Percentiles rank a stretch among this genome's conserved stretches.
These are phyloP conservation scores for Candida sojae DNA, from an alignment of 1,139 yeast genomes.

Conservation along the genomic window DNA sequence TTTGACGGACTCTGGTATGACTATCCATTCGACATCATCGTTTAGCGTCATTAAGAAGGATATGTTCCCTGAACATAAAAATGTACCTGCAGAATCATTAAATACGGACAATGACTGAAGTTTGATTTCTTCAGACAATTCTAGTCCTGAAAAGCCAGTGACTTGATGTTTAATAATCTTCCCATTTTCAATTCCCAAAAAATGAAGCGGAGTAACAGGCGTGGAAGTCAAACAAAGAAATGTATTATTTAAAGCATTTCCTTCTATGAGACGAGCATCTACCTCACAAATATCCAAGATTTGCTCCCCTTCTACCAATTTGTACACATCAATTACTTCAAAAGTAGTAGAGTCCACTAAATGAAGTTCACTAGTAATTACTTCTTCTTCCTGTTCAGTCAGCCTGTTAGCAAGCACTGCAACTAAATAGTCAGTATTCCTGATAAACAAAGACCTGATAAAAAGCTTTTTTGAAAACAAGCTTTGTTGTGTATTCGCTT, in stretches of 20 bases:
- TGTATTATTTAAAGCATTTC: neutral
- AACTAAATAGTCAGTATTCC: slow-evolving; percentile 4
- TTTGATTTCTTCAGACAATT: neutral
- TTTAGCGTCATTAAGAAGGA: neutral
- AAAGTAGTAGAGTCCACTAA: slow-evolving; percentile 6
- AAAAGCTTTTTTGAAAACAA: slow-evolving; percentile 8
- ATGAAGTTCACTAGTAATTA: slow-evolving; percentile 2
- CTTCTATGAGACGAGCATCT: neutral
- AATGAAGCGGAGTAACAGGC: neutral
- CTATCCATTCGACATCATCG: neutral
- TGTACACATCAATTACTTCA: neutral
- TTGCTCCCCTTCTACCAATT: slow-evolving; percentile 4
- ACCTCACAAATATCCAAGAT: slow-evolving; percentile 10
- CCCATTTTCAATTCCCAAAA: slow-evolving; percentile 5
- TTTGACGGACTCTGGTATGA: neutral
- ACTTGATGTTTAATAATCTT: neutral
- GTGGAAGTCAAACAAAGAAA: slow-evolving; percentile 7
- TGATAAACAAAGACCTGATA: slow-evolving; percentile 6
- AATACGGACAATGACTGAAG: slow-evolving; percentile 1
- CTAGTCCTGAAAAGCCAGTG: neutral
- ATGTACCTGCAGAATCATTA: slow-evolving; percentile 1
- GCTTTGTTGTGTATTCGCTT: slow-evolving; percentile 2
- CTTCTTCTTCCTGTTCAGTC: neutral
- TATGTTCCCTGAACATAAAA: slow-evolving; percentile 1
- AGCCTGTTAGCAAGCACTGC: slow-evolving; percentile 6